A percentile compares a stretch with the other conserved stretches of the same genome.
phyloP scores from a whole-genome alignment of 2,329 filamentous ascomycete genomes.

The Xylariaceae sp. region DNA sequence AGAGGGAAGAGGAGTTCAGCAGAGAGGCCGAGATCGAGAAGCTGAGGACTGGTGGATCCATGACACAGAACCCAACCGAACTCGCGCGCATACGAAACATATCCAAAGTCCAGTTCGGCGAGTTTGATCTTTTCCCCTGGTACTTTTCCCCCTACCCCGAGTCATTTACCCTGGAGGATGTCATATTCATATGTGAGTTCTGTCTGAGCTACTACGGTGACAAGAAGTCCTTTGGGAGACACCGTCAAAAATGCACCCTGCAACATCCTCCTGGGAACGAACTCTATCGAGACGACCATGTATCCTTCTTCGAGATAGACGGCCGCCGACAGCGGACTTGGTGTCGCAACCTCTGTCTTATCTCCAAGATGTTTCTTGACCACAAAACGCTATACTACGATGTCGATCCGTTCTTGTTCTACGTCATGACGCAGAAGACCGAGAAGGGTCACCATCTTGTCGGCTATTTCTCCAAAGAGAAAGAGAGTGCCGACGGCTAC shows the following conservation, averaged over 20 bases:
- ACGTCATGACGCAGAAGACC: constrained; percentile 89
- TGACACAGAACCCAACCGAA: constrained; percentile 98
- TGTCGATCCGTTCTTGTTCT: constrained; percentile 98
- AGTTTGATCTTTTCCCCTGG: constrained; percentile 91
- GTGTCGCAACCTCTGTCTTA: constrained; percentile 90
- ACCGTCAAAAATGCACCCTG: constrained; percentile 84
- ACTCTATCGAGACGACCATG: constrained; percentile 90
- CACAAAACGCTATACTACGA: constrained; percentile 99
- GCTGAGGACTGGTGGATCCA: constrained; percentile 86
- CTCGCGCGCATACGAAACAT: constrained; percentile 95
- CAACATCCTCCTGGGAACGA: constrained; percentile 95
- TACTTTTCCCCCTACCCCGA: constrained; percentile 98
- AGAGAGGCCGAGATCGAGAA: constrained; percentile 95
- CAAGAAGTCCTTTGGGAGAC: constrained; percentile 75
- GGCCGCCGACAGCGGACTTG: constrained; percentile 90
- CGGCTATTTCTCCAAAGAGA: constrained; percentile 99
- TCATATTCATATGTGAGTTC: constrained; percentile 96
- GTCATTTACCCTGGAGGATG: constrained; percentile 79
- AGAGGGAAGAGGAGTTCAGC: constrained; percentile 58
- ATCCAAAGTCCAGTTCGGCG: constrained; percentile 89
- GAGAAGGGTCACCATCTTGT: constrained; percentile 91
- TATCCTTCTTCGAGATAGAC: constrained; percentile 97
- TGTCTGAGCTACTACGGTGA: constrained; percentile 89
- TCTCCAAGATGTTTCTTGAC: constrained; percentile 92
- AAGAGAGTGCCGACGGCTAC: constrained; percentile 93